These are phyloP conservation scores for Tripidium arundinaceum DNA, from an alignment of 202 grass and related monocot genomes.

Conservation along the genomic window DNA sequence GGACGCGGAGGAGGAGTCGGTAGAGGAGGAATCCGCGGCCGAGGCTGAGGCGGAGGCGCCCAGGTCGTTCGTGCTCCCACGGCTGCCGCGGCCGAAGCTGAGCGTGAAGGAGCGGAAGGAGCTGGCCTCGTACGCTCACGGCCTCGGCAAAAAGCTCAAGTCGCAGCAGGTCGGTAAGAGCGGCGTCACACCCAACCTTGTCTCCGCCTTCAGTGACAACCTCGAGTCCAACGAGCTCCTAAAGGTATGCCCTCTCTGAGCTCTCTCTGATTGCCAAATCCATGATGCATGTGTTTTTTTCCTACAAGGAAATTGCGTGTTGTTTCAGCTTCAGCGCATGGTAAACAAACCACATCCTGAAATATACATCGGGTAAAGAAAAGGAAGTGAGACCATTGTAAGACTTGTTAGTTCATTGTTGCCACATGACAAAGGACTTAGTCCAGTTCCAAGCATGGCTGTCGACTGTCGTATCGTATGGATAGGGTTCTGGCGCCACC, in stretches of 20 bases:
- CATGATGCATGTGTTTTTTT: neutral
- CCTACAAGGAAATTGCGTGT: neutral
- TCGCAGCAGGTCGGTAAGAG: conserved; percentile 89
- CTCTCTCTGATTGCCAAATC: neutral
- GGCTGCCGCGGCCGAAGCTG: conserved; percentile 57
- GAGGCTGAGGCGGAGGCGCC: conserved; percentile 8
- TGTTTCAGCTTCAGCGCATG: neutral
- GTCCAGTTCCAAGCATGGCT: neutral
- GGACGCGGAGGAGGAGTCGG: conserved; percentile 5
- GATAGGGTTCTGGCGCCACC: neutral
- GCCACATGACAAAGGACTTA: neutral
- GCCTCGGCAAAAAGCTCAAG: conserved; percentile 88
- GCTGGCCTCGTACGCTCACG: conserved; percentile 83
- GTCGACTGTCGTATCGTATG: neutral
- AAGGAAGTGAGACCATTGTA: neutral
- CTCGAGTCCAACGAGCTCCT: conserved; percentile 96
- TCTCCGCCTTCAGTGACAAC: conserved; percentile 65
- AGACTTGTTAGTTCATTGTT: neutral
- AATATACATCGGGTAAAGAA: neutral
- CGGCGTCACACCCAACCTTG: conserved; percentile 68
- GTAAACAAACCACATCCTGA: neutral
- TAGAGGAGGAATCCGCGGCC: neutral
- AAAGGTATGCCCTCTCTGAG: conserved; percentile 40
- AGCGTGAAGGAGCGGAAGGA: conserved; percentile 93
- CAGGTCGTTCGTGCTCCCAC: conserved; percentile 31